Evolutionary conservation across 768 basidiomycete genomes (phyloP).

Genomic region (Lactarius sanguifluus): DNA sequence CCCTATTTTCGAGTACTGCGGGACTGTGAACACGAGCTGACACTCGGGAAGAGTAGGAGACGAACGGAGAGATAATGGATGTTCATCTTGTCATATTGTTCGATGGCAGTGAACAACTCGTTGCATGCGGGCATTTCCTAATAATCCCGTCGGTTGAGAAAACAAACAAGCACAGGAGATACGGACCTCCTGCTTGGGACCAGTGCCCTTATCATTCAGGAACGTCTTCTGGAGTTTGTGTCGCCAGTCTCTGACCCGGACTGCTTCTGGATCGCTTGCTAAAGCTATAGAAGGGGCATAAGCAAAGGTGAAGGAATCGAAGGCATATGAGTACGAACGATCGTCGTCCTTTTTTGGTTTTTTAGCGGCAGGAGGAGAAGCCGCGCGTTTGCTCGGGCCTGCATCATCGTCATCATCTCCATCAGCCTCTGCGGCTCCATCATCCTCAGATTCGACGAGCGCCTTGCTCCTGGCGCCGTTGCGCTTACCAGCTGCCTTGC

Average conservation of each 20-base stretch:
- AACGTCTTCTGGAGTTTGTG: constrained; percentile 90
- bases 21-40: background rate
- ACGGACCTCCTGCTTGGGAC: constrained; percentile 66
- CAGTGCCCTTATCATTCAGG: constrained; percentile 56
- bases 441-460: constrained; percentile 66
- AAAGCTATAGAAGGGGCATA: constrained; percentile 40
- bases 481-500: constrained; percentile 47
- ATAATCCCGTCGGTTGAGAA: constrained; percentile 12
- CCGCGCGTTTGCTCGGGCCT: constrained; percentile 49
- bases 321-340: constrained; percentile 51
- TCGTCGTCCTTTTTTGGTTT: constrained; percentile 62
- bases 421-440: constrained; percentile 41
- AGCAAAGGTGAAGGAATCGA: background rate
- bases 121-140: constrained; percentile 80
- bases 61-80: constrained; percentile 66
- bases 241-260: constrained; percentile 86
- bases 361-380: constrained; percentile 64
- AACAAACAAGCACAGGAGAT: constrained; percentile 10
- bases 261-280: constrained; percentile 58
- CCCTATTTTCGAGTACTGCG: constrained; percentile 71
- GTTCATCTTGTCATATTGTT: constrained; percentile 72
- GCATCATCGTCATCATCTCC: constrained; percentile 40
- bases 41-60: constrained; percentile 12
- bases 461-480: constrained; percentile 63
- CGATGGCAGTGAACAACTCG: constrained; percentile 71